Evolutionary conservation across 2,329 filamentous ascomycete species (phyloP), one percentile per base, ranked within the genome.

Genomic region (Sarocladium oryzae): DNA sequence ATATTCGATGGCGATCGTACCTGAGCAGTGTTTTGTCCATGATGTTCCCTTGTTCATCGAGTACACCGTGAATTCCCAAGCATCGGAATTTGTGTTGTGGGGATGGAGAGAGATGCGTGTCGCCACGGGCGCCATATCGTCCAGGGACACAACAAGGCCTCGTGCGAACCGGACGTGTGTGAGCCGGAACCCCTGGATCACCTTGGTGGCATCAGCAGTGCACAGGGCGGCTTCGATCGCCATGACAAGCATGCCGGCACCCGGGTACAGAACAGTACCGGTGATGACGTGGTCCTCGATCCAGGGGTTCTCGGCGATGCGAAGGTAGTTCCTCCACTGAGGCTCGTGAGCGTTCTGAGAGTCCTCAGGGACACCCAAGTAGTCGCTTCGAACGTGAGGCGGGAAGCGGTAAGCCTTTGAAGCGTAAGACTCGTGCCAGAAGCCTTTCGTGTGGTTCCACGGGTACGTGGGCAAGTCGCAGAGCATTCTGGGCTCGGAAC

Each of bases 251-350:
- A 36, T 51, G 1, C 36, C 51, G 16, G 32, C 33, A 10, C 21
- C 50, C 10, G 46, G 52, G 1, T 70, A 72, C 1, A 75, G 58
- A 21, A 65, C 58, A 2, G 65, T 52, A 53, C 56, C 26, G 60
- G 55, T 76, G 49, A 60, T 51, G 5, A 53, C 43, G 50, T 76
- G 70, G 46, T 72, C 64, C 4, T 53, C 50, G 1, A 75, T 51
- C 73, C 72, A 75, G 3, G 62, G 56, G 2, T 58, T 51, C 13
- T 58, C 58, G 1, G 51, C 41, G 1, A 58, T 16, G 16, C 54
- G 51, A 1, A 65, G 36, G n/a, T 57, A 43, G 49, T 62, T 59
- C 13, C 56, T 52, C 59, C 59, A 65, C 1, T 52, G 52, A 8
- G 59, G 57, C 50, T 63, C 58, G 8, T 57, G 52, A 3, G 46